Evolutionary conservation across 1,139 yeast genomes (phyloP), one percentile per base, ranked within the genome.

Genomic region (Debaryomyces subglobosus): DNA sequence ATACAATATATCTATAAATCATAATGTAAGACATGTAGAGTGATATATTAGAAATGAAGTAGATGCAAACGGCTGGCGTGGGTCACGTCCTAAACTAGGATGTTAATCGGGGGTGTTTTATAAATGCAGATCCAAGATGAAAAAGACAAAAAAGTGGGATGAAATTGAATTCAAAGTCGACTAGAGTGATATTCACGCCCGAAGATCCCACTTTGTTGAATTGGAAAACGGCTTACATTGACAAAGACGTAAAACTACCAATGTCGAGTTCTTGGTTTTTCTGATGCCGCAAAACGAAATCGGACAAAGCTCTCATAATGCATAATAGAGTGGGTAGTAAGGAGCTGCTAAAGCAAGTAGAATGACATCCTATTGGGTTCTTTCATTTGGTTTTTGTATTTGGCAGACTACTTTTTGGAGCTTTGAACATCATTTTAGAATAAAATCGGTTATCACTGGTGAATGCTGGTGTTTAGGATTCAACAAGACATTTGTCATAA

Each of bases 401-500:
- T 18, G 20, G 20, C 20, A 18, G 20, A 4, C 20, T n/a, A 18
- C 3, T 3, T 18, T 13, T 6, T 13, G 33, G 6, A 7, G 18
- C n/a, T 6, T 18, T 13, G 21, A 15, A 13, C 16, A 12, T 34
- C 27, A 44, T 5, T 23, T 35, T 39, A 70, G 53, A 8, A 85
- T 78, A 64, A 86, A 86, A 36, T 68, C 63, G 53, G 77, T 78
- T 9, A 86, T 82, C 9, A 75, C 69, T 1, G 61, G 62, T 23
- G 79, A 67, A 46, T 72, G 69, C 52, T 81, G 79, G 54, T 81
- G 71, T 7, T 69, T 68, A 0, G 95, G 94, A 57, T 88, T 85
- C 57, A 89, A 69, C 34, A 89, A 63, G 4, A 87, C 81, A 54
- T 85, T 83, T 52, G 82, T 80, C 58, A 86, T 61, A 64, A 89